A percentile compares a stretch with the other conserved stretches of the same genome.
phyloP scores from a whole-genome alignment of 805 yeast species.

The Nakazawaea ambrosiae region DNA sequence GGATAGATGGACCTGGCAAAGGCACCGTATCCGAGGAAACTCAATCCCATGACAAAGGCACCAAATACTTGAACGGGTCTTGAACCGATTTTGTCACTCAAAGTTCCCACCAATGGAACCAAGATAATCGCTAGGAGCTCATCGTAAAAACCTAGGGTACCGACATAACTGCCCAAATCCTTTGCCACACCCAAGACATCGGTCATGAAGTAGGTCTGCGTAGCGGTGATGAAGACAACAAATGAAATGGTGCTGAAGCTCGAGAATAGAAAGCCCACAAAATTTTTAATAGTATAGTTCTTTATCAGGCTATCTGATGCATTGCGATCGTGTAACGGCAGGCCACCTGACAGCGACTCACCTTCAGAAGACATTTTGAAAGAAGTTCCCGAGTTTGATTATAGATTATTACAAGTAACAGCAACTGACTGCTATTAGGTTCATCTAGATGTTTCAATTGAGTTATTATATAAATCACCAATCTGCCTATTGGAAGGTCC shows the following conservation, averaged over 20 bases:
- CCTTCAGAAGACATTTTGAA: slow-evolving; percentile 1
- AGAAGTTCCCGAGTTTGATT: background rate
- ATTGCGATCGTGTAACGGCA: no score
- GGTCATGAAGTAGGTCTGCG: slow-evolving; percentile 25
- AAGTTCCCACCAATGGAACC: slow-evolving; percentile 58
- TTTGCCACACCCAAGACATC: slow-evolving; percentile 22
- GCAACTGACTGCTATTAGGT: no score
- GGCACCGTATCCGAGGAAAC: slow-evolving; percentile 42
- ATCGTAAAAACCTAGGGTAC: slow-evolving; percentile 48
- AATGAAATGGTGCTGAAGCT: slow-evolving; percentile 17
- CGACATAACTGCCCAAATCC: slow-evolving; percentile 36
- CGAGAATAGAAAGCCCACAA: slow-evolving; percentile 19
- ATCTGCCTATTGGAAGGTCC: no score
- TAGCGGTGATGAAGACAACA: slow-evolving; percentile 23
- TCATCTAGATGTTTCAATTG: no score
- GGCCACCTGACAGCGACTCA: no score
- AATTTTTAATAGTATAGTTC: slow-evolving; percentile 18
- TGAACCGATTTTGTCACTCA: slow-evolving; percentile 58
- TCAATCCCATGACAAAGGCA: slow-evolving; percentile 37
- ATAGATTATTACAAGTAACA: background rate
- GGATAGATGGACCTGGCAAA: slow-evolving; percentile 39
- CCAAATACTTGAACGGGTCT: slow-evolving; percentile 44
- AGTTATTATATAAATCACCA: no score
- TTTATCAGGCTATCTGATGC: slow-evolving; percentile 9
- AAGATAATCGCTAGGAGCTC: slow-evolving; percentile 46